Conservation (phyloP, 495 filamentous ascomycete genomes). For the Cercophora samala region DNA sequence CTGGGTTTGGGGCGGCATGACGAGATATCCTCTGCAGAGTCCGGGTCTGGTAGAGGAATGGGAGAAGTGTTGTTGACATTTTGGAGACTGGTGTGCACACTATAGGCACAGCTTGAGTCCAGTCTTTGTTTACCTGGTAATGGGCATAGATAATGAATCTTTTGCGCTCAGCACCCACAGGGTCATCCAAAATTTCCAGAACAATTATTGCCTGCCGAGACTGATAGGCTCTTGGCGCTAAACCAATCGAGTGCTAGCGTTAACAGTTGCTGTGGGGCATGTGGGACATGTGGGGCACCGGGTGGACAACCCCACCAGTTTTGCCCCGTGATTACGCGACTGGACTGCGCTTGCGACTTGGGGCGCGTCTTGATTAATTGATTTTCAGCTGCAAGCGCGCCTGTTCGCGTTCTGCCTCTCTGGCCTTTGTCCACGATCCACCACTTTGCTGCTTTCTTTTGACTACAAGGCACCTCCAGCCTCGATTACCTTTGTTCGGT, state of each 20-base stretch:
- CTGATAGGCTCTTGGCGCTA: background rate
- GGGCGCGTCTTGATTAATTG: conserved; percentile 28
- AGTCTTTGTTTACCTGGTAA: background rate
- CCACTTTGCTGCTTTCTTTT: background rate
- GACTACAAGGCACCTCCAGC: background rate
- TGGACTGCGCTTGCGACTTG: background rate
- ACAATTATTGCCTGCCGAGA: background rate
- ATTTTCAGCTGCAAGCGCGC: conserved; percentile 16
- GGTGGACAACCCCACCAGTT: background rate
- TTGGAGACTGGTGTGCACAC: background rate
- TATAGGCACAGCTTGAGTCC: too few relatives aligned
- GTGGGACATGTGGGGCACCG: background rate
- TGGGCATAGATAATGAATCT: background rate
- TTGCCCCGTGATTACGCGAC: conserved; percentile 30
- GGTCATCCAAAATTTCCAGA: background rate
- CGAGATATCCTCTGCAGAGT: conserved; percentile 48
- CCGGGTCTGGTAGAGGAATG: conserved; percentile 71
- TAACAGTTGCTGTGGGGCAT: background rate
- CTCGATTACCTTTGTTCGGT: background rate
- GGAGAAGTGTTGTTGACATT: conserved; percentile 45
- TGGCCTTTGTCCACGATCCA: background rate
- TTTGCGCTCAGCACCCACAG: background rate
- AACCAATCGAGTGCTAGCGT: background rate
- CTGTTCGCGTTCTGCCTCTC: conserved; percentile 11
- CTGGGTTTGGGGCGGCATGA: conserved; percentile 14